Conservation (phyloP, 805 yeast genomes). For the Pichia manshurica region DNA sequence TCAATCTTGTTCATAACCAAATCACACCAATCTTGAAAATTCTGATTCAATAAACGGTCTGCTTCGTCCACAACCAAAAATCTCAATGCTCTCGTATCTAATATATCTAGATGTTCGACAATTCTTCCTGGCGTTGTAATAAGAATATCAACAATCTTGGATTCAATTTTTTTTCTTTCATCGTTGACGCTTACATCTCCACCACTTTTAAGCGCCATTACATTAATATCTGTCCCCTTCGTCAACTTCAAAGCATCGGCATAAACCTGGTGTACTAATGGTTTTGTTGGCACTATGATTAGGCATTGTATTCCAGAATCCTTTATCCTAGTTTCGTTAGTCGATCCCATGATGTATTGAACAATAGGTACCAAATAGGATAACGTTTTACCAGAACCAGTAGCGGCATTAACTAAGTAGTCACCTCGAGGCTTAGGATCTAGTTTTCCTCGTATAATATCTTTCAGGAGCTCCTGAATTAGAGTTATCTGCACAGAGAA, state of each 20-base stretch:
- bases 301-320: slow-evolving; percentile 66
- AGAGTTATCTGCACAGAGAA: slow-evolving; percentile 75
- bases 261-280: slow-evolving; percentile 77
- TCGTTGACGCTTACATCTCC: slow-evolving; percentile 44
- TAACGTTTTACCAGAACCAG: slow-evolving; percentile 94
- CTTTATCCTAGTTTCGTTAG: slow-evolving; percentile 3
- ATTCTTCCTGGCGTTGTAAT: slow-evolving; percentile 75
- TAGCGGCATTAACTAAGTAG: slow-evolving; percentile 82
- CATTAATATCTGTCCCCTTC: slow-evolving; percentile 61
- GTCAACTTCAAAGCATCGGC: slow-evolving; percentile 53
- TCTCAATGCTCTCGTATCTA: slow-evolving; percentile 45
- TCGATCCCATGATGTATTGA: slow-evolving; percentile 45
- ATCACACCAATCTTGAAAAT: slow-evolving; percentile 89
- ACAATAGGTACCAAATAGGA: slow-evolving; percentile 84
- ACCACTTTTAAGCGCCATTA: slow-evolving; percentile 52
- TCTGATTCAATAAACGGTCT: slow-evolving; percentile 75
- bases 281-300: slow-evolving; percentile 83
- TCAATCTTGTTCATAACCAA: slow-evolving; percentile 40
- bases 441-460: slow-evolving; percentile 33
- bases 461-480: slow-evolving; percentile 46
- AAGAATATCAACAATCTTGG: slow-evolving; percentile 53
- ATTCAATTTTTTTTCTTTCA: slow-evolving; percentile 49
- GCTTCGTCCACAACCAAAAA: slow-evolving; percentile 77
- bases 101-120: slow-evolving; percentile 60
- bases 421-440: slow-evolving; percentile 63